Conservation (phyloP, 257 asterid species). For the Rauvolfia tetraphylla region DNA sequence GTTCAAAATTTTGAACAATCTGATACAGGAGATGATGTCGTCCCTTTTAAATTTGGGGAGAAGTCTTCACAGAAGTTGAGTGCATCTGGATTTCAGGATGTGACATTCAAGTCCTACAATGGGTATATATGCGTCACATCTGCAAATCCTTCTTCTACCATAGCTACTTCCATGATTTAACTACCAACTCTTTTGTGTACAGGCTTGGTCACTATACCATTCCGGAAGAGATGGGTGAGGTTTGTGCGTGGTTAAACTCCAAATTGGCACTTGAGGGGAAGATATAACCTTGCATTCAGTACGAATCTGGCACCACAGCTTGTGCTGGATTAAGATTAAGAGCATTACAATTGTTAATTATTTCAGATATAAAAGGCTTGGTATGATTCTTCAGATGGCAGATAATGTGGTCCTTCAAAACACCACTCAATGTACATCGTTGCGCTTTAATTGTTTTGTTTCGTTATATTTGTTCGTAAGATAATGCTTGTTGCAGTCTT, state of each 20-base stretch:
- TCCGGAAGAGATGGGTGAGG: slow-evolving; percentile 76
- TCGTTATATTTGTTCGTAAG: neutral
- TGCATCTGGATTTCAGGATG: slow-evolving; percentile 55
- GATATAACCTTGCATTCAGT: slow-evolving; percentile 7
- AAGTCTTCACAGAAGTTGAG: slow-evolving; percentile 52
- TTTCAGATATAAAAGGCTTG: neutral
- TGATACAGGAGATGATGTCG: slow-evolving; percentile 75
- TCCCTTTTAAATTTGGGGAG: slow-evolving; percentile 61
- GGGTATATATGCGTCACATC: slow-evolving; percentile 34
- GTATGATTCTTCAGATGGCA: neutral
- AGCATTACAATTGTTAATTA: neutral
- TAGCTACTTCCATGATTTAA: neutral
- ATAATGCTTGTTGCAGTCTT: neutral
- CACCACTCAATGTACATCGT: neutral
- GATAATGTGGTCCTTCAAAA: neutral
- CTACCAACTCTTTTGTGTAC: slow-evolving; percentile 17
- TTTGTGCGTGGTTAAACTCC: slow-evolving; percentile 66
- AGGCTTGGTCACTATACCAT: slow-evolving; percentile 82
- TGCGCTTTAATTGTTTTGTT: neutral
- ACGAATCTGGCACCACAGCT: neutral
- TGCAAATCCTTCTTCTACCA: neutral
- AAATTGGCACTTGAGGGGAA: slow-evolving; percentile 62
- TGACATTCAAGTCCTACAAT: slow-evolving; percentile 55
- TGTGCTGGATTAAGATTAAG: slow-evolving; percentile 3
- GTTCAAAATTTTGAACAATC: slow-evolving; percentile 10